These are phyloP conservation scores for Polyporus arcularius DNA, from an alignment of 768 basidiomycete genomes.

Conservation along the genomic window DNA sequence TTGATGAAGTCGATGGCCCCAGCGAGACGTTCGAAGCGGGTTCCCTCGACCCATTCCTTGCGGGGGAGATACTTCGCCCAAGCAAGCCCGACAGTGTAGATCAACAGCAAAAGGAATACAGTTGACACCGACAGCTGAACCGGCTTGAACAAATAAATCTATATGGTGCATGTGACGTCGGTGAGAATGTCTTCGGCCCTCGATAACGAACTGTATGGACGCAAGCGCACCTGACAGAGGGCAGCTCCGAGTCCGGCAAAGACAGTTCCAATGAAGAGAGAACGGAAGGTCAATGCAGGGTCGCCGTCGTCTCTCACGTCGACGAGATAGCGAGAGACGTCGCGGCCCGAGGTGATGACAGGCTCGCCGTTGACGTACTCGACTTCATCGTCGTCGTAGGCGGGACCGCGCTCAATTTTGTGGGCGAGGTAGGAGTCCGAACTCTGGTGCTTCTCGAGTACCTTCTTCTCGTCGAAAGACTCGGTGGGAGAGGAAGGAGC, in stretches of 20 bases:
- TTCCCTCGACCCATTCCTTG: conserved; percentile 44
- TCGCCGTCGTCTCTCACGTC: conserved; percentile 62
- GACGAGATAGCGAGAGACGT: conserved; percentile 57
- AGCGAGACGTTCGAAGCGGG: conserved; percentile 42
- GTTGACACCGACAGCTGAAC: conserved; percentile 51
- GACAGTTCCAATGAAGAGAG: conserved; percentile 54
- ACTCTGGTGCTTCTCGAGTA: conserved; percentile 7
- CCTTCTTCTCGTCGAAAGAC: conserved; percentile 17
- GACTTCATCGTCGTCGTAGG: conserved; percentile 18
- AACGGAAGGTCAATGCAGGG: conserved; percentile 55
- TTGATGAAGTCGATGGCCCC: conserved; percentile 51
- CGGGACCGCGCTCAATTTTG: background rate
- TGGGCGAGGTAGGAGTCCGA: conserved; percentile 11
- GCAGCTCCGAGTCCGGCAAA: conserved; percentile 62
- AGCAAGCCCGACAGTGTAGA: conserved; percentile 49
- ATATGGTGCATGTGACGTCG: background rate
- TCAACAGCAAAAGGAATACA: conserved; percentile 57
- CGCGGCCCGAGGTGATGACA: conserved; percentile 39
- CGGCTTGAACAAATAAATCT: conserved; percentile 67
- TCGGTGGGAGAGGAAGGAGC: background rate
- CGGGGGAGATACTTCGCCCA: conserved; percentile 53
- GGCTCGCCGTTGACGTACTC: conserved; percentile 28
- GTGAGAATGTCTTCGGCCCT: background rate
- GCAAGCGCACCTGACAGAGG: conserved; percentile 47
- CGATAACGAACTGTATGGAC: background rate